A percentile compares a stretch with the other conserved stretches of the same genome.
Conservation (phyloP, 345 rosid species). For the Eucalyptus marginata region DNA sequence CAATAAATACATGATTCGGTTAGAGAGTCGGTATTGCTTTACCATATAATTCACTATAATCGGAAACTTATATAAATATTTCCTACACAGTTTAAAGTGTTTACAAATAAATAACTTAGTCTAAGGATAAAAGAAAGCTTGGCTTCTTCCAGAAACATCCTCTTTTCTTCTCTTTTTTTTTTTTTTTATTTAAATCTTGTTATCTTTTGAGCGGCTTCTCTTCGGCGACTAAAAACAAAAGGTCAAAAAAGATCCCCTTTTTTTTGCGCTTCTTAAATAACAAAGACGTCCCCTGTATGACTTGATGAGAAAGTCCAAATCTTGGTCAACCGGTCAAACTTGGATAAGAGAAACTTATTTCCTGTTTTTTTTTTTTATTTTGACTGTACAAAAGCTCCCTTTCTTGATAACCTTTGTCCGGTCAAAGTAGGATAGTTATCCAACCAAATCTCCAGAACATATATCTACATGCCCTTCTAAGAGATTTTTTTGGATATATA, state of each 20-base stretch:
- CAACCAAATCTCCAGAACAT: neutral
- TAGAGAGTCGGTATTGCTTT: neutral
- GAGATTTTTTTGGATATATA: neutral
- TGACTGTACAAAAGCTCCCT: neutral
- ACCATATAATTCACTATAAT: too few species aligned
- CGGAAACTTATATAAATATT: too few species aligned
- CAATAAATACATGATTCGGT: too few species aligned
- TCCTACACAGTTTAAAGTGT: neutral
- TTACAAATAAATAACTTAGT: neutral
- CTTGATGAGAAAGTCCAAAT: neutral
- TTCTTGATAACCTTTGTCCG: neutral
- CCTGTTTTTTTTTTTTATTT: neutral
- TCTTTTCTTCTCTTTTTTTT: too few species aligned
- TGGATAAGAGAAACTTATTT: neutral
- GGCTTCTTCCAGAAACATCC: neutral
- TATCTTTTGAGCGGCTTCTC: neutral
- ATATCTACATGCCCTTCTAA: neutral
- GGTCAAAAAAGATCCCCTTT: neutral
- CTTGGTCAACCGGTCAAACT: neutral
- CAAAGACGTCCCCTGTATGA: neutral
- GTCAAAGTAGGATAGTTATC: neutral
- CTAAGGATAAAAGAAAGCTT: too few species aligned
- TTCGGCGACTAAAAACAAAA: neutral
- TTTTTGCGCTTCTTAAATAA: neutral
- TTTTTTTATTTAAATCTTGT: too few species aligned